Base-by-base conservation (phyloP, 345 rosid species). In the Iberis pinnata region DNA sequence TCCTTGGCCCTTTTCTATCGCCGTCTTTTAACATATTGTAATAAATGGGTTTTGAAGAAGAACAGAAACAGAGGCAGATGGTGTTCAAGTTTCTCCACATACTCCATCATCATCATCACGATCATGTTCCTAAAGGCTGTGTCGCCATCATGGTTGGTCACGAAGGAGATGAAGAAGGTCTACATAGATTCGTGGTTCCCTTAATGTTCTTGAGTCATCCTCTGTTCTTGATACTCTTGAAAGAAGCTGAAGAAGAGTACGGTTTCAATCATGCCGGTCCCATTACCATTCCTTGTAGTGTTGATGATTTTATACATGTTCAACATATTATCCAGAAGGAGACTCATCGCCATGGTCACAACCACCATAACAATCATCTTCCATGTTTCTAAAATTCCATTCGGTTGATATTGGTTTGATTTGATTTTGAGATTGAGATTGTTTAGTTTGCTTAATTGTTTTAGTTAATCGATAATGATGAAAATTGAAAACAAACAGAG, bases 251-350 rank as follows among this genome's bases (percentile, higher is more conserved):
- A 57, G 83, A 83, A 31, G 90, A 83, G 67, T 86, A 60, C 38
- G 97, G 93, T 2, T 89, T 86, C 43, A 77, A 79, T 12, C 96
- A 86, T 31, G 57, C 71, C 24, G 97, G 97, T 1, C 94, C 87
- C 10, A 79, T 89, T 69, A 75, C 83, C 2, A 78, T 89, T 32
- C 97, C 97, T 33, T 89, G 96, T 70, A 76, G 78, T 25, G 87
- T 86, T 0, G 80, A 86, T 61, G 80, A 84, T 65, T 89, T 89
- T 41, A 79, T 79, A 12, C 68, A 61, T 56, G 79, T 86, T 63
- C 94, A 75, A 33, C 81, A 76, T 49, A 60, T 85, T 54, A 86
- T 89, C 60, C 80, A 80, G 48, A 25, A 70, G 63, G 97, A 85
- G 35, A 70, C 68, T 22, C 79, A 70, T 22, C 74, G 53, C 75